Conservation (phyloP, 1,284 basidiomycete species). For the Schizophyllum commune region DNA sequence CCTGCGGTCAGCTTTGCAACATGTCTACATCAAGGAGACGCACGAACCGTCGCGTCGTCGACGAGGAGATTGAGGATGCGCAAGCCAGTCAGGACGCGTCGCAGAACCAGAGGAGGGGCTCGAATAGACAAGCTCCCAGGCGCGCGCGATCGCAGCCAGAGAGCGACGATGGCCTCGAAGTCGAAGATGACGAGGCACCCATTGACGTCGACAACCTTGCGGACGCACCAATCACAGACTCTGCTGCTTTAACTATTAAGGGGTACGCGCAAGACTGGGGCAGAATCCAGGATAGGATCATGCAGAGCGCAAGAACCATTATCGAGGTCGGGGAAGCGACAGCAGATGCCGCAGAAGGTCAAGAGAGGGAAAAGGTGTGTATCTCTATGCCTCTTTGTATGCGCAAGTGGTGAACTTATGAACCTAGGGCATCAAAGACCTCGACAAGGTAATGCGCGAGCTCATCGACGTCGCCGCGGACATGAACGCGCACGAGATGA, state of each 20-base stretch:
- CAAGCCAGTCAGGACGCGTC: slow-evolving; percentile 21
- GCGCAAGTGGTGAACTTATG: too few species aligned
- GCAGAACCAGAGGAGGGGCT: slow-evolving; percentile 34
- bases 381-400: too few species aligned
- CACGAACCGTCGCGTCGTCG: slow-evolving; percentile 35
- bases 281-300: slow-evolving; percentile 37
- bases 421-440: slow-evolving; percentile 46
- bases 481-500: slow-evolving; percentile 45
- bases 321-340: slow-evolving; percentile 50
- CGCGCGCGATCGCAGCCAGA: slow-evolving; percentile 17
- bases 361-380: slow-evolving; percentile 46
- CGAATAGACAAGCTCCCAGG: slow-evolving; percentile 25
- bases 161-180: slow-evolving; percentile 26
- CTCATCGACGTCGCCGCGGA: slow-evolving; percentile 59
- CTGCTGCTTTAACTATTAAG: slow-evolving; percentile 40
- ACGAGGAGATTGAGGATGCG: slow-evolving; percentile 44
- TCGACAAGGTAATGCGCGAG: slow-evolving; percentile 59
- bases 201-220: slow-evolving; percentile 52
- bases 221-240: slow-evolving; percentile 52
- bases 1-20: slow-evolving; percentile 28
- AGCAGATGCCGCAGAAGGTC: slow-evolving; percentile 52
- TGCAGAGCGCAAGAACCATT: slow-evolving; percentile 39
- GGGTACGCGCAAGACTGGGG: slow-evolving; percentile 57
- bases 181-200: slow-evolving; percentile 30
- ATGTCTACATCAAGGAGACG: slow-evolving; percentile 34